Base-by-base conservation (phyloP, 1,139 yeast species). In the Pneumocystis canis region DNA sequence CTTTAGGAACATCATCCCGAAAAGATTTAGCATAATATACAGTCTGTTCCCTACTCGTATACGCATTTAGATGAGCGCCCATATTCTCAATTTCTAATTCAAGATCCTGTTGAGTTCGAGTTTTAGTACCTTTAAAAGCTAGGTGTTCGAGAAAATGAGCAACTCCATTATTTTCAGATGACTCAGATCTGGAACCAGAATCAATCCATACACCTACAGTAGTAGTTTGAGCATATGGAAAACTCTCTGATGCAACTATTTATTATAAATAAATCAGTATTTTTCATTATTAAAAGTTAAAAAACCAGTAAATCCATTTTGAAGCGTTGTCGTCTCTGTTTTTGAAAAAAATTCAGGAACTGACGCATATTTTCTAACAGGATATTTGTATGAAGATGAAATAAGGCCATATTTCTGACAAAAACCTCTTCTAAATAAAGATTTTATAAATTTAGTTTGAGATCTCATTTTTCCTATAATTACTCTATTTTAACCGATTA, bases 151-250 rank as follows among this genome's bases (percentile, higher is more conserved):
- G 77, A 72, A 92, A 92, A 75, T 92, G 99, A 0, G 99, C 99
- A 14, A 97, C 90, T 59, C 99, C 99, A 70, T 89, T 89, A 72
- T 81, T 81, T 71, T 80, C 79, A 61, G 84, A 82, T 71, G 84
- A 86, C 75, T 92, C 99, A 1, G 97, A 97, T 67, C 99, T 81
- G 1, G 97, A 90, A 1, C 99, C 99, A 59, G 98, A 97, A 74
- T 94, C 96, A 68, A 92, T 90, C 89, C 90, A 86, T 60, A 92
- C 92, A 1, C 97, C 98, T 14, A 94, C 97, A 1, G 98, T 92
- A 67, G 98, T 97, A 58, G 97, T 89, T 69, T 85, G 81, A 5
- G 95, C 85, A 65, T 88, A 85, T 11, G 98, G 97, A 74, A 87
- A 83, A 59, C 80, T 73, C 73, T 92, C 97, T 63, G 95, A 82